Evolutionary conservation across 1,284 basidiomycete species (phyloP).

Genomic region (Malassezia brasiliensis): DNA sequence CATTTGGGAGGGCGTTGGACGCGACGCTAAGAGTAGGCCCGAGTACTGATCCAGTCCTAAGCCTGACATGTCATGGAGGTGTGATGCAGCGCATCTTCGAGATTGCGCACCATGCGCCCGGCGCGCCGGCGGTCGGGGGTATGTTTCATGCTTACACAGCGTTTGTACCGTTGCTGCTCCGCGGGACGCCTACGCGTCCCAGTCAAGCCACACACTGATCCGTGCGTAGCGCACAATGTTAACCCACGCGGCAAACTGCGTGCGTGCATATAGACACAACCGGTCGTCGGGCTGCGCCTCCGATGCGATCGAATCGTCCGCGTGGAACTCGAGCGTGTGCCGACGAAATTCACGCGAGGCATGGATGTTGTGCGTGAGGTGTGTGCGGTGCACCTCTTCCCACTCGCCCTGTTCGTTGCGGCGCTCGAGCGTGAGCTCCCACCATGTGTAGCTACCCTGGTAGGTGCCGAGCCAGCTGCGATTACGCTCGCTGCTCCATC

Average conservation of each 20-base stretch:
- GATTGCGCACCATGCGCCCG: not conserved
- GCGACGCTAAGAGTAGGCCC: not conserved
- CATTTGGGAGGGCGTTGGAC: constrained; percentile 2
- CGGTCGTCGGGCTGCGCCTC: constrained; percentile 6
- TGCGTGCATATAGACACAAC: constrained; percentile 9
- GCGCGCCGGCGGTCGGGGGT: not conserved
- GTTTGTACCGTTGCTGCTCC: not conserved
- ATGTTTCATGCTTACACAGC: not conserved
- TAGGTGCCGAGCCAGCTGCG: constrained; percentile 15
- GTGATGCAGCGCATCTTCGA: constrained; percentile 13
- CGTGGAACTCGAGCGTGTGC: not conserved
- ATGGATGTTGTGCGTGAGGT: constrained; percentile 14
- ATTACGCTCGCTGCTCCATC: constrained; percentile 15
- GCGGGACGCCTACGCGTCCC: not conserved
- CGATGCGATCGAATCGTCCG: not conserved
- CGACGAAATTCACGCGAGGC: constrained; percentile 2
- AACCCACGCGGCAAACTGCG: constrained; percentile 11
- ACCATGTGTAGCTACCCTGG: constrained; percentile 18
- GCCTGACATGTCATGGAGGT: constrained; percentile 11
- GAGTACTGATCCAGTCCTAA: constrained; percentile 1
- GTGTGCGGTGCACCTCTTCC: constrained; percentile 7
- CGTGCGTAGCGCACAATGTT: constrained; percentile 11
- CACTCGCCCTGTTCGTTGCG: not conserved
- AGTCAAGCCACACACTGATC: constrained; percentile 5
- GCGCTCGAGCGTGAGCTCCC: constrained; percentile 15